Base-by-base conservation (phyloP, 352 stramenopile species). In the Phytopythium delawarense region DNA sequence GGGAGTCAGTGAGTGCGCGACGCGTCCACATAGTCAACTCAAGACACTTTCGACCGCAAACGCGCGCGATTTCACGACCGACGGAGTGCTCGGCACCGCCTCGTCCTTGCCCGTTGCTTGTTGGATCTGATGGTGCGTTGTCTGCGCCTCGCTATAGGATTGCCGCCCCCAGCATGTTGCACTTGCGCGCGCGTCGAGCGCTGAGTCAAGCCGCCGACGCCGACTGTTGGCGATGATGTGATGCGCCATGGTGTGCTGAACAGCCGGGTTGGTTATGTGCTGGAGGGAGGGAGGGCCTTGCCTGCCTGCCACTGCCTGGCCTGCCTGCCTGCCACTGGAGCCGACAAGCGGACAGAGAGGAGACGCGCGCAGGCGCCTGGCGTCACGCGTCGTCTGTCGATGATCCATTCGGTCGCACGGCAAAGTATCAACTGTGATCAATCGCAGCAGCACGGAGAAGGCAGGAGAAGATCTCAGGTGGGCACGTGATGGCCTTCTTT, bases 381-480 rank as follows among this genome's bases (percentile, higher is more conserved):
- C 45, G 45, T 51, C 45, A 30, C 45, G 25, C 45, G 15, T 45
- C 39, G 39, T 45, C 39, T 45, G 39, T 45, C 39, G 39, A 45
- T 45, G 39, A n/a, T n/a, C 16, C 28, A 32, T 32, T 32, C 28
- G 28, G 28, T 32, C 28, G 28, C 28, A 32, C 39, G 12, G 39
- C 13, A 45, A 45, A 45, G 35, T 40, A 21, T 49, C 42, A 25
- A 49, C 9, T 49, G 20, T 54, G 28, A 37, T 20, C 4, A 40
- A 40, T 6, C 9, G 2, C 35, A 40, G 7, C 13, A 21, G 18
- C 13, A 12, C 12, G 21, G 4, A 54, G 16, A 54, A 35, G 7
- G 42, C 42, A 54, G 35, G 9, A 40, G 35, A 54, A 42, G 16
- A 56, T 56, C 50, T 56, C 50, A 56, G 50, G 50, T 56, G 25